These are phyloP conservation scores for Barnettozyma sucrosica DNA, from an alignment of 805 yeast species.

Conservation along the genomic window DNA sequence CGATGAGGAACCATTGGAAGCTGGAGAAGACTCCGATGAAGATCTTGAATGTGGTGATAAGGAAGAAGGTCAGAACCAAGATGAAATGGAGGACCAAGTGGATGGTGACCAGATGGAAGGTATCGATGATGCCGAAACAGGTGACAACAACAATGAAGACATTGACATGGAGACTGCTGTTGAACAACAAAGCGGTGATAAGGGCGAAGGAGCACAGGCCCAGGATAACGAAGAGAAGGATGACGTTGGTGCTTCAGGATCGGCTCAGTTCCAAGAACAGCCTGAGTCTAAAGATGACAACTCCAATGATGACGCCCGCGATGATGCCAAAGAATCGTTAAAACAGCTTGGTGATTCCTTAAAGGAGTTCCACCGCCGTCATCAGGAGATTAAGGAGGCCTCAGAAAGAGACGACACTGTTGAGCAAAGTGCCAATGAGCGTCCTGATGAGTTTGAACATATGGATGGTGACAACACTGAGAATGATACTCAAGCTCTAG, in stretches of 20 bases:
- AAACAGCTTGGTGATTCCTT: constrained; percentile 87
- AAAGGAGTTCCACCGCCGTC: constrained; percentile 86
- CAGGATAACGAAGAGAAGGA: constrained; percentile 53
- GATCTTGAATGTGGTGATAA: constrained; percentile 21
- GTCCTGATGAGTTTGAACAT: constrained; percentile 84
- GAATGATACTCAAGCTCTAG: constrained; percentile 84
- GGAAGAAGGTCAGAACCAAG: constrained; percentile 21
- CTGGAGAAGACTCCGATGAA: constrained; percentile 30
- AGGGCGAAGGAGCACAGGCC: constrained; percentile 57
- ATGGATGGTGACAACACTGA: constrained; percentile 74
- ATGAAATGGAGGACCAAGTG: constrained; percentile 30
- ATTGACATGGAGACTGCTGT: constrained; percentile 53
- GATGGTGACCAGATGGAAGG: constrained; percentile 45
- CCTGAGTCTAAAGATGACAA: constrained; percentile 36
- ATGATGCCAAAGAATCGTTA: constrained; percentile 68
- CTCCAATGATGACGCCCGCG: constrained; percentile 48
- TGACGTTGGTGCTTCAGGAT: constrained; percentile 64
- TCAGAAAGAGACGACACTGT: constrained; percentile 40
- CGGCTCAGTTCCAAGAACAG: constrained; percentile 39
- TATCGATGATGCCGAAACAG: constrained; percentile 44
- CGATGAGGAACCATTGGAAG: constrained; percentile 30
- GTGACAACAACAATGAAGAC: constrained; percentile 38
- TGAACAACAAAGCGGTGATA: constrained; percentile 54
- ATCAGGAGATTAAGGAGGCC: constrained; percentile 79
- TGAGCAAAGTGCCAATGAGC: constrained; percentile 53